These are phyloP conservation scores for Podila minutissima DNA, from an alignment of 192 early-diverging fungal genomes.

Conservation along the genomic window DNA sequence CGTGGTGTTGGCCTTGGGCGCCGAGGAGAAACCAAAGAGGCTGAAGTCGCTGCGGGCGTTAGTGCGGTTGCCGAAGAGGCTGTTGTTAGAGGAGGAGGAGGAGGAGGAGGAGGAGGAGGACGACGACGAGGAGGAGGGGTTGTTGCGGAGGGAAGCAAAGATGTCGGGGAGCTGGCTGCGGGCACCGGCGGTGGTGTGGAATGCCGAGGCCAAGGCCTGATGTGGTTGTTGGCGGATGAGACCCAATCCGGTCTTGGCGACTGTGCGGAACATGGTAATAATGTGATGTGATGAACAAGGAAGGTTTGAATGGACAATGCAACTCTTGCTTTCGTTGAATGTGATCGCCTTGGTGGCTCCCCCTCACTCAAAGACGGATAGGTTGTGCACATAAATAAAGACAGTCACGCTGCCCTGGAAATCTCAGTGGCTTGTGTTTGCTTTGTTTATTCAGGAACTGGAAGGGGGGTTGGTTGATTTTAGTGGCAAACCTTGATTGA, in stretches of 20 bases:
- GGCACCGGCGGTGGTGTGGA: constrained; percentile 19
- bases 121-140: background rate
- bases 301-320: background rate
- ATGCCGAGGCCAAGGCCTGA: constrained; percentile 11
- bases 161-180: background rate
- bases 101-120: constrained; percentile 1
- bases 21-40: constrained; percentile 12
- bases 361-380: too few species aligned
- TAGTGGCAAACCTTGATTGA: too few species aligned
- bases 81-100: background rate
- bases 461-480: too few species aligned
- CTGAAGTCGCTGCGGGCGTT: constrained; percentile 2
- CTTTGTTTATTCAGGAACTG: too few species aligned
- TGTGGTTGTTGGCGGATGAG: background rate
- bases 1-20: constrained; percentile 34
- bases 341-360: background rate
- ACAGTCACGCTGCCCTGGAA: too few species aligned
- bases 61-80: background rate
- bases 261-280: background rate
- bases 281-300: too few species aligned
- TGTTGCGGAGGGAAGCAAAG: constrained; percentile 1
- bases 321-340: background rate
- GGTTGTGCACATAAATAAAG: too few species aligned
- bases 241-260: background rate
- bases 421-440: too few species aligned